These are phyloP conservation scores for Allantophomopsis cytisporea DNA, from an alignment of 2,329 filamentous ascomycete genomes.

Conservation along the genomic window DNA sequence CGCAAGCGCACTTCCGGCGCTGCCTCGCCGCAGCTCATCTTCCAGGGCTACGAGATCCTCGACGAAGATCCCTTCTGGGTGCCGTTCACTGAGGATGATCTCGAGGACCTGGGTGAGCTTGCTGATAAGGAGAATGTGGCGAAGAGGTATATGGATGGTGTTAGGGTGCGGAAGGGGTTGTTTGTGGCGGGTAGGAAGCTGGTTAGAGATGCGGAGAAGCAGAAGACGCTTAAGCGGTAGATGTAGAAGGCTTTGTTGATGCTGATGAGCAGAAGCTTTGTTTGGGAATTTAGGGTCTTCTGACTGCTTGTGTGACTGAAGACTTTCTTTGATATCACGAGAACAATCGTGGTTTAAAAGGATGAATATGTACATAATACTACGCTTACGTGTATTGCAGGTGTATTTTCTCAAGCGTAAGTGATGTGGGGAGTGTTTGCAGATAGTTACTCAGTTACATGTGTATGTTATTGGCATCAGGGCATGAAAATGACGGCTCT, in stretches of 20 bases:
- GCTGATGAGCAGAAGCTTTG: too few species aligned
- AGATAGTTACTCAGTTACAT: too few species aligned
- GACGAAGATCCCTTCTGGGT: conserved; percentile 98
- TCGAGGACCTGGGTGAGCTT: conserved; percentile 90
- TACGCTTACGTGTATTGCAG: too few species aligned
- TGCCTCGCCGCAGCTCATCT: conserved; percentile 85
- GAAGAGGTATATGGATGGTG: conserved; percentile 87
- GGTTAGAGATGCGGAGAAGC: conserved; percentile 87
- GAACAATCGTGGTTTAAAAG: too few species aligned
- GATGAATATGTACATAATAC: too few species aligned
- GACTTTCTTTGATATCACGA: too few species aligned
- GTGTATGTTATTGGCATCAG: too few species aligned
- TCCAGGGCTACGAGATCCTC: conserved; percentile 81
- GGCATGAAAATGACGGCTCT: too few species aligned
- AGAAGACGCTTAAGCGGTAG: conserved; percentile 52
- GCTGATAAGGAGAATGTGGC: conserved; percentile 93
- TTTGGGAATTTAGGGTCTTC: too few species aligned
- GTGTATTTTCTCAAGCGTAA: too few species aligned
- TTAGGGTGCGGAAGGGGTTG: conserved; percentile 77
- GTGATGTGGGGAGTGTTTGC: too few species aligned
- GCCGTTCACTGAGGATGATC: conserved; percentile 86
- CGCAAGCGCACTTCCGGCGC: conserved; percentile 84
- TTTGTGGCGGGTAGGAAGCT: conserved; percentile 65
- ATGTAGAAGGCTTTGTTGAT: not conserved
- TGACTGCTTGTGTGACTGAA: too few species aligned